A percentile compares a stretch with the other conserved stretches of the same genome.
Conservation (phyloP, 805 yeast species). For the Lipomyces starkeyi region DNA sequence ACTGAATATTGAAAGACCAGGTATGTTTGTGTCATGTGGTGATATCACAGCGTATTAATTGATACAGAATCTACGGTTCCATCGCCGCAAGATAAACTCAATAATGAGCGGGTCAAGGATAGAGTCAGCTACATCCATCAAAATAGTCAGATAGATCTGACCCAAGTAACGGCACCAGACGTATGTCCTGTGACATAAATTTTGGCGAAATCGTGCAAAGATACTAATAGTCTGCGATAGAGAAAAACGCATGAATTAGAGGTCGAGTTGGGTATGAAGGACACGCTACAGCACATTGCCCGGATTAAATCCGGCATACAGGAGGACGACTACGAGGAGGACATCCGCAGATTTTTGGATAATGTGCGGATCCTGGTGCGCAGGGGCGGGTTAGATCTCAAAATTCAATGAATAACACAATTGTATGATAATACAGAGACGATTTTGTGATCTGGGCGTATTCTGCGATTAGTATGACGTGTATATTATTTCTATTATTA, state of each 20-base stretch:
- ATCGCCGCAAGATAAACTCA: not conserved
- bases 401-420: not conserved
- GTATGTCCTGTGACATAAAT: constrained; percentile 4
- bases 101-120: constrained; percentile 28
- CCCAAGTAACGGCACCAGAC: constrained; percentile 23
- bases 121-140: constrained; percentile 22
- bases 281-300: constrained; percentile 18
- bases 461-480: not conserved
- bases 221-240: constrained; percentile 11
- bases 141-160: constrained; percentile 33
- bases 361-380: constrained; percentile 36
- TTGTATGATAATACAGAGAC: not conserved
- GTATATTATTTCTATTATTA: not conserved
- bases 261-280: constrained; percentile 30
- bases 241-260: constrained; percentile 31
- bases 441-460: not conserved
- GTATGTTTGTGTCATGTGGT: not conserved
- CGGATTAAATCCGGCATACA: constrained; percentile 14
- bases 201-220: not conserved
- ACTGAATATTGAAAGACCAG: constrained; percentile 30
- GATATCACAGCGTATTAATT: not conserved
- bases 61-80: constrained; percentile 18
- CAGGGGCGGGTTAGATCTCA: constrained; percentile 33
- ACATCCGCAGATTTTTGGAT: constrained; percentile 28
- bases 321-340: constrained; percentile 27